Evolutionary conservation across 345 rosid genomes (phyloP).

Genomic region (Hibiscus syriacus): DNA sequence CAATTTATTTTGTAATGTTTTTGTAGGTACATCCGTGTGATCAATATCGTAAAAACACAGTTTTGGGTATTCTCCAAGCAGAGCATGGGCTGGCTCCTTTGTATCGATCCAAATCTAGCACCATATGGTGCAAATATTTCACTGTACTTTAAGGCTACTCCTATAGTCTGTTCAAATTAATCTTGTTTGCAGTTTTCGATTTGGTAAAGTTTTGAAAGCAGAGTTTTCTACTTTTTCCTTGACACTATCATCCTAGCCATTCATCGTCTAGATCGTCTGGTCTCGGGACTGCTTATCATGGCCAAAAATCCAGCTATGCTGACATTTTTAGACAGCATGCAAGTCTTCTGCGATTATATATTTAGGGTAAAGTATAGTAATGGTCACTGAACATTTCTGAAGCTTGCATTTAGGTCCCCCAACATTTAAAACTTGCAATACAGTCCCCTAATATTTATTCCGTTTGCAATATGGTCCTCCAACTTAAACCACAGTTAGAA

Average conservation of each 20-base stretch:
- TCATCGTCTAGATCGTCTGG: constrained; percentile 81
- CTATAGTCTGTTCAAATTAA: neutral
- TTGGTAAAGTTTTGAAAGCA: neutral
- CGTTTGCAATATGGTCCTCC: too few species aligned
- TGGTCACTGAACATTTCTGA: too few species aligned
- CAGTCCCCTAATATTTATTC: too few species aligned
- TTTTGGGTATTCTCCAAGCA: constrained; percentile 92
- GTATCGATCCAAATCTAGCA: constrained; percentile 57
- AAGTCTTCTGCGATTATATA: constrained; percentile 5
- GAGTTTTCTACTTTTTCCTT: constrained; percentile 25
- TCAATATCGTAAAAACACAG: constrained; percentile 90
- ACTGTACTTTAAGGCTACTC: neutral
- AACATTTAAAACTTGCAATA: too few species aligned
- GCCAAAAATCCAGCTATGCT: constrained; percentile 82
- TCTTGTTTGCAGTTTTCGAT: neutral
- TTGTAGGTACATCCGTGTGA: constrained; percentile 92
- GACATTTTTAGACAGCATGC: constrained; percentile 85
- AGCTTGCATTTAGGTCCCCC: too few species aligned
- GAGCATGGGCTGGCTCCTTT: constrained; percentile 71
- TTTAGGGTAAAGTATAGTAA: too few species aligned
- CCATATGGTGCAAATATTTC: constrained; percentile 1
- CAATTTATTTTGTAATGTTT: neutral
- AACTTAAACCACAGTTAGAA: too few species aligned
- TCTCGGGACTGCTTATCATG: constrained; percentile 85
- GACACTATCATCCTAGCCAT: constrained; percentile 42